These are phyloP conservation scores for Fraxinus americana DNA, from an alignment of 257 asterid genomes.

Conservation along the genomic window DNA sequence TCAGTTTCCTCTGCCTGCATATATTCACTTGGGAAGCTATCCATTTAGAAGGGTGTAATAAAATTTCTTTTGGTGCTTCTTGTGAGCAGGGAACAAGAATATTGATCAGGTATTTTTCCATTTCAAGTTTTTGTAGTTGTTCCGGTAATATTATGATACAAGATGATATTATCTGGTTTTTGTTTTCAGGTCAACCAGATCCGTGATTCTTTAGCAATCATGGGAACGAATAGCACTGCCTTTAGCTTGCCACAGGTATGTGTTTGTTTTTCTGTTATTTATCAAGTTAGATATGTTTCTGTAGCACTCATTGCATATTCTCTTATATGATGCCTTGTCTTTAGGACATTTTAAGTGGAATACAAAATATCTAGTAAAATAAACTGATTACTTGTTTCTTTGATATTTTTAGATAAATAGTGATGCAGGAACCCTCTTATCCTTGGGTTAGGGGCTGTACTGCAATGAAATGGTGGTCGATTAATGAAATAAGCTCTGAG, in stretches of 20 bases:
- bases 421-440: neutral
- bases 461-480: neutral
- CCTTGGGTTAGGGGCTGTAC: neutral
- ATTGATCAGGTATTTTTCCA: constrained; percentile 66
- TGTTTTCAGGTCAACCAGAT: constrained; percentile 85
- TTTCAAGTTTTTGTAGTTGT: constrained; percentile 16
- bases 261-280: constrained; percentile 15
- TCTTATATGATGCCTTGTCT: neutral
- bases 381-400: neutral
- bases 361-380: constrained; percentile 1
- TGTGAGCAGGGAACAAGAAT: constrained; percentile 73
- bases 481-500: neutral
- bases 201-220: constrained; percentile 90
- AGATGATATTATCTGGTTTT: neutral
- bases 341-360: neutral
- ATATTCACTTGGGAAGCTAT: constrained; percentile 17
- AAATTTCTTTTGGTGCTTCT: constrained; percentile 30
- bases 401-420: neutral
- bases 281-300: neutral
- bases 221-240: constrained; percentile 97
- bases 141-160: constrained; percentile 19
- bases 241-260: constrained; percentile 95
- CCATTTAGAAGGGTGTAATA: constrained; percentile 10
- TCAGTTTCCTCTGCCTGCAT: constrained; percentile 43
- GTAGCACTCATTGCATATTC: neutral